These are phyloP conservation scores for Pythium volutum DNA, from an alignment of 352 stramenopile species.

Conservation along the genomic window DNA sequence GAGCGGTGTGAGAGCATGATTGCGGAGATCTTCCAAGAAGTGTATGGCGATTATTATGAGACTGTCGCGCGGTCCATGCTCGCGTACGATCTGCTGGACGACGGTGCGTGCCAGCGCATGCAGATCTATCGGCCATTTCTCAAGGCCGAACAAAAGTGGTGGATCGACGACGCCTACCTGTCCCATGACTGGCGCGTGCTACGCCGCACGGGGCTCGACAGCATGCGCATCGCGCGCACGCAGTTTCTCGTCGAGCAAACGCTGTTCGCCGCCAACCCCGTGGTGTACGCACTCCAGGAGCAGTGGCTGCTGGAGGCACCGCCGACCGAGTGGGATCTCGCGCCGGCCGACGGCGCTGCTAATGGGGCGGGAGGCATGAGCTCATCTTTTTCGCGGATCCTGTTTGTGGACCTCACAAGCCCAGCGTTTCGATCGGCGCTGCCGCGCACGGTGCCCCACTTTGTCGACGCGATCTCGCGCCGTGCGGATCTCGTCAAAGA, in stretches of 20 bases:
- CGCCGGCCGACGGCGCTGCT: constrained; percentile 23
- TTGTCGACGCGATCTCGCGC: constrained; percentile 77
- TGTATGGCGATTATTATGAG: constrained; percentile 77
- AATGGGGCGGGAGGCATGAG: neutral
- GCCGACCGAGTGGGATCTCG: constrained; percentile 70
- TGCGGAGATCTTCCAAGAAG: constrained; percentile 68
- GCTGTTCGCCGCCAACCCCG: constrained; percentile 71
- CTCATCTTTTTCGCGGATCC: constrained; percentile 57
- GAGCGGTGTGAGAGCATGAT: constrained; percentile 67
- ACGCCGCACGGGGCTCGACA: constrained; percentile 71
- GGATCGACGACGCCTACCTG: constrained; percentile 71
- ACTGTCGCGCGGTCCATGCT: constrained; percentile 80
- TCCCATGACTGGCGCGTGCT: constrained; percentile 79
- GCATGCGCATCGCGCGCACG: constrained; percentile 36
- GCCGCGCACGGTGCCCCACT: constrained; percentile 80
- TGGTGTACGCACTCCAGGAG: constrained; percentile 86
- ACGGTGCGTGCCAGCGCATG: constrained; percentile 56
- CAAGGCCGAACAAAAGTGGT: constrained; percentile 81
- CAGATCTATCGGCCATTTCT: constrained; percentile 85
- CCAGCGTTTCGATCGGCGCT: constrained; percentile 61
- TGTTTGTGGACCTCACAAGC: constrained; percentile 82
- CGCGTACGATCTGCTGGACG: constrained; percentile 86
- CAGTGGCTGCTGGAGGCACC: constrained; percentile 82
- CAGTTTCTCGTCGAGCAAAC: constrained; percentile 44
- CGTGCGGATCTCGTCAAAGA: constrained; percentile 84